Percentiles rank a stretch among this genome's conserved stretches.
These are phyloP conservation scores for Crithidia fasciculata DNA, from an alignment of 208 protist species.

Conservation along the genomic window DNA sequence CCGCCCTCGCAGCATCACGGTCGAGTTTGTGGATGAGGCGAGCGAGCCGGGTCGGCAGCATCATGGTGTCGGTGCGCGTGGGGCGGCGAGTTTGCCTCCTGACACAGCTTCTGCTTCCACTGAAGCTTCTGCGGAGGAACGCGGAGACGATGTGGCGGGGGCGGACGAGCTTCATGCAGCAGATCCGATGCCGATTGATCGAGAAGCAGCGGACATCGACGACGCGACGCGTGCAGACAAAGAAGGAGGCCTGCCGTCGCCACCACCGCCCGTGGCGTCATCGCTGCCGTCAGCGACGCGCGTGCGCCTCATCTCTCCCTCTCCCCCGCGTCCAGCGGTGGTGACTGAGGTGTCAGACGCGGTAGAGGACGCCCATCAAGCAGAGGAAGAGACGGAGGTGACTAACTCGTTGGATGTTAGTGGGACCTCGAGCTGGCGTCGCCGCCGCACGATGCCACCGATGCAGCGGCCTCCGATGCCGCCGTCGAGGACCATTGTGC, in stretches of 20 bases:
- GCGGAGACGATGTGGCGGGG: background rate
- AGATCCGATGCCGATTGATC: constrained; percentile 15
- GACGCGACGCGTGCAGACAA: background rate
- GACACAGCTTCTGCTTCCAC: background rate
- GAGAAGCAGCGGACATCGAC: constrained; percentile 1
- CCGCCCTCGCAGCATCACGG: background rate
- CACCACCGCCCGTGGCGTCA: no score
- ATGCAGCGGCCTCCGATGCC: constrained; percentile 23
- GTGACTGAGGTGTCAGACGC: background rate
- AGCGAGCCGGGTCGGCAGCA: background rate
- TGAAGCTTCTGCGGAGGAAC: background rate
- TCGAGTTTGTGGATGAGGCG: constrained; percentile 7
- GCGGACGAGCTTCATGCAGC: constrained; percentile 13
- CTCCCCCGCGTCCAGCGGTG: background rate
- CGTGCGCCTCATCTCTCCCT: constrained; percentile 5
- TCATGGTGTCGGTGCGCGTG: background rate
- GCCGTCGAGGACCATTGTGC: background rate
- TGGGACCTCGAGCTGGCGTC: constrained; percentile 4
- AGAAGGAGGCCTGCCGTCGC: no score
- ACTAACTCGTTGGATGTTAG: constrained; percentile 1
- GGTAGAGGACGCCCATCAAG: background rate
- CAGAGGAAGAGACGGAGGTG: background rate
- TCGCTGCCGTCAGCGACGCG: background rate
- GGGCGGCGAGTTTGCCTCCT: background rate
- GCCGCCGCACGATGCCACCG: constrained; percentile 9